phyloP scores from a whole-genome alignment of 1,284 basidiomycete species.

The Meira nashicola region DNA sequence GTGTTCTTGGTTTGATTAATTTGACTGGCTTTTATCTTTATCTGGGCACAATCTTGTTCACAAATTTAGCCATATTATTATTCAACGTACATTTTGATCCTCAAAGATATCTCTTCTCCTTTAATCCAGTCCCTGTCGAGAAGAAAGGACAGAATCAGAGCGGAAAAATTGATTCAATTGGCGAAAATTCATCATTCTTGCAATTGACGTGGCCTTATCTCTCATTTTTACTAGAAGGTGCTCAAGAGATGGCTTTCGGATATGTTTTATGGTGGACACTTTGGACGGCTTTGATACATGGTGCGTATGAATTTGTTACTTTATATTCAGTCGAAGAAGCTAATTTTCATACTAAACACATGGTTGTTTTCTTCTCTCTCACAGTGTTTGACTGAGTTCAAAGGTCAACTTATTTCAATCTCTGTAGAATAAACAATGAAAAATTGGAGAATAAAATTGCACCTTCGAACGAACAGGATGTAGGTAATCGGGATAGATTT shows the following conservation, averaged over 20 bases:
- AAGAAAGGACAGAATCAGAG: too few relatives aligned
- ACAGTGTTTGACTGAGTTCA: too few relatives aligned
- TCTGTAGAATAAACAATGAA: too few relatives aligned
- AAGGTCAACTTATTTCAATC: too few relatives aligned
- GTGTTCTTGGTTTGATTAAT: conserved; percentile 48
- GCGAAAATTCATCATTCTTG: background rate
- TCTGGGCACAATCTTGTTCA: conserved; percentile 29
- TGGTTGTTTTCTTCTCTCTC: too few relatives aligned
- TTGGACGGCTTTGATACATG: conserved; percentile 48
- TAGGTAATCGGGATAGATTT: too few relatives aligned
- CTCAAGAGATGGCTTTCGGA: conserved; percentile 42
- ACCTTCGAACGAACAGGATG: too few relatives aligned
- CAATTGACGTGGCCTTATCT: background rate
- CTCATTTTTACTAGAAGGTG: conserved; percentile 19
- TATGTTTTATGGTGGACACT: conserved; percentile 51
- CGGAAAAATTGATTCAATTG: background rate
- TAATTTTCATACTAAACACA: too few relatives aligned
- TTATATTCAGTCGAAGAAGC: too few relatives aligned
- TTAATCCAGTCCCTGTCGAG: background rate
- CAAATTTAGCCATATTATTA: conserved; percentile 30
- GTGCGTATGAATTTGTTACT: conserved; percentile 30
- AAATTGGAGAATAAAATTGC: too few relatives aligned
- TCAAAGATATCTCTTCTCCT: conserved; percentile 25
- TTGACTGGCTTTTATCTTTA: conserved; percentile 46
- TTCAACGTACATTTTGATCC: conserved; percentile 27